Evolutionary conservation across 306 rosid species (phyloP), one percentile per base, ranked within the genome.

Genomic region (Coriaria nepalensis): DNA sequence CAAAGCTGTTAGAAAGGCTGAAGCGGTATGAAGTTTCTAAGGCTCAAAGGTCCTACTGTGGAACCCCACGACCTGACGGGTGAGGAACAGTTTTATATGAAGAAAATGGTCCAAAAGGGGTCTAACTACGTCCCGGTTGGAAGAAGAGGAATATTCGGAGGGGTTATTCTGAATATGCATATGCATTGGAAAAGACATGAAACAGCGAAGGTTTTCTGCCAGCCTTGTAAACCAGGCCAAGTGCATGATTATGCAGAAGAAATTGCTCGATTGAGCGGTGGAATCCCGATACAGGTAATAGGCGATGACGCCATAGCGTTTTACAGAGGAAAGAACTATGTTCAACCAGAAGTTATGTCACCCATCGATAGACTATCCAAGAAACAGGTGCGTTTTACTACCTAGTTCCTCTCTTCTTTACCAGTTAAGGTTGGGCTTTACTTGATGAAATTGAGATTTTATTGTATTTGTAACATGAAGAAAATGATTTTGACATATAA

Each of bases 121-220:
- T 68, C 97, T 61, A 90, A 90, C 69, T 90, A 90, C 55, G 77
- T 73, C n/a, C 95, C 87, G 7, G 53, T 90, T 57, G 97, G 97
- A 40, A 74, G 80, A 73, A 70, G 95, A 75, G 97, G 95, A 48
- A 29, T 90, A 60, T 90, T 90, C 62, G 95, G 97, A 45, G 97
- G 95, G 43, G 86, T 90, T 61, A 64, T 90, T 77, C 90, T 90
- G 50, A 90, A 90, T 60, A 81, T 90, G 97, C 95, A 90, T 59
- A 64, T 90, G 97, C 97, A 84, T 64, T 84, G 97, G 97, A 88
- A 88, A 67, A 88, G 75, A 67, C 97, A 88, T n/a, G 95, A 90
- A 66, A 84, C 95, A 2, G 92, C 81, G 15, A 78, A 81, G 79
- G 83, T 74, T 67, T 70, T 81, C 14, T 90, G 90, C 82, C 84